Base-by-base conservation (phyloP, 176 grass and related monocot species). In the Zizania latifolia region DNA sequence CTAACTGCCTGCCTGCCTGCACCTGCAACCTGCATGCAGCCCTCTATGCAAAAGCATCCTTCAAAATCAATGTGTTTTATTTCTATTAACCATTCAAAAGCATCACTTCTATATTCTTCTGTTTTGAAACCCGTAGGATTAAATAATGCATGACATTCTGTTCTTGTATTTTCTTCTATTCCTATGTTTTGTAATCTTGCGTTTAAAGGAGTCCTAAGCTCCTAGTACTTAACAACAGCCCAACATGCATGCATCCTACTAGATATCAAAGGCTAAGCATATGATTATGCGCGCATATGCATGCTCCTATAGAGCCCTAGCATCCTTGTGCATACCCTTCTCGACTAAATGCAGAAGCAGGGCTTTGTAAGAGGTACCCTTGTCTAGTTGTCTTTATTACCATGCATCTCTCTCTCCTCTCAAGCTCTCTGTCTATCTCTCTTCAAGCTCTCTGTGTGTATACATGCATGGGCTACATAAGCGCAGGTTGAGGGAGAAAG, bases 361-460 rank as follows among this genome's bases (percentile, higher is more conserved):
- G 74, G 78, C 85, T 79, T 87, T 89, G 92, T 96, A 96, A 96
- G 92, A 92, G 89, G 92, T 78, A 81, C 86, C 89, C 81, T 89
- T n/a, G n/a, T n/a, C n/a, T n/a, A n/a, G n/a, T 89, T n/a, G n/a
- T 87, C 86, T 89, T 92, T 83, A 87, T 85, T 87, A 73, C 81
- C n/a, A n/a, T 44, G 19, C 11, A 13, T 10, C 48, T 22, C n/a
- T 53, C 48, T 51, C 48, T 53, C 48, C 8, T 22, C 48, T 53
- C 48, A 22, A 53, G n/a, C n/a, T n/a, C n/a, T n/a, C n/a, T n/a
- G n/a, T n/a, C n/a, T n/a, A n/a, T n/a, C n/a, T n/a, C n/a, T n/a
- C n/a, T n/a, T n/a, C n/a, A 22, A 53, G 48, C 48, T 53, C 48
- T 21, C 48, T 53, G 48, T n/a, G 22, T 54, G 78, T 40, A 32